These are phyloP conservation scores for Euptelea pleiosperma DNA, from an alignment of 164 flowering plant genomes.

Conservation along the genomic window DNA sequence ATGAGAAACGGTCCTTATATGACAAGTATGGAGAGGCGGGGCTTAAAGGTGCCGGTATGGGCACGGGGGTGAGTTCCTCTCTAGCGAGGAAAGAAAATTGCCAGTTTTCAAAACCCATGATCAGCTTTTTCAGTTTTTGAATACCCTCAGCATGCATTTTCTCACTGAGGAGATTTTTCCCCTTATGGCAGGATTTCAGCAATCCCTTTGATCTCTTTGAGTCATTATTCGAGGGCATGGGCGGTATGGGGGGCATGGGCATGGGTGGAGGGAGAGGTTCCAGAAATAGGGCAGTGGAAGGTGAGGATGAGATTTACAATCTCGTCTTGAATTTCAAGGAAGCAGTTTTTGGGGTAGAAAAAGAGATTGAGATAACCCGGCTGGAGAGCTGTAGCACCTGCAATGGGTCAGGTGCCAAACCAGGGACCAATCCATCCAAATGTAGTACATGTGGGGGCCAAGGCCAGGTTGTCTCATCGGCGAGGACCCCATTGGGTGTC, in stretches of 20 bases:
- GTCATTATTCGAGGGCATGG: slow-evolving; percentile 74
- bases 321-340: slow-evolving; percentile 80
- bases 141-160: neutral
- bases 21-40: slow-evolving; percentile 98
- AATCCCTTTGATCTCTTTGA: slow-evolving; percentile 90
- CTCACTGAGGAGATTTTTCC: slow-evolving; percentile 8
- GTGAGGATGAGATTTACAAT: slow-evolving; percentile 74
- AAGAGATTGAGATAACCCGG: slow-evolving; percentile 80
- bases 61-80: slow-evolving; percentile 74
- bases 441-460: slow-evolving; percentile 92
- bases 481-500: slow-evolving; percentile 86
- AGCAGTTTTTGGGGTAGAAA: slow-evolving; percentile 89
- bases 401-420: slow-evolving; percentile 87
- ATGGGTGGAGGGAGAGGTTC: slow-evolving; percentile 62
- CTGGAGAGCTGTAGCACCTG: slow-evolving; percentile 86
- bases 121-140: neutral
- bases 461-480: slow-evolving; percentile 82
- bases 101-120: no score
- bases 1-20: slow-evolving; percentile 85
- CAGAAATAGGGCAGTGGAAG: slow-evolving; percentile 66
- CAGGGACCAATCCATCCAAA: slow-evolving; percentile 66
- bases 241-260: slow-evolving; percentile 65
- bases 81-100: neutral
- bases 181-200: slow-evolving; percentile 72
- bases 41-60: slow-evolving; percentile 83